These are phyloP conservation scores for Cryptosporidium xiaoi DNA, from an alignment of 169 alveolate species.

Conservation along the genomic window DNA sequence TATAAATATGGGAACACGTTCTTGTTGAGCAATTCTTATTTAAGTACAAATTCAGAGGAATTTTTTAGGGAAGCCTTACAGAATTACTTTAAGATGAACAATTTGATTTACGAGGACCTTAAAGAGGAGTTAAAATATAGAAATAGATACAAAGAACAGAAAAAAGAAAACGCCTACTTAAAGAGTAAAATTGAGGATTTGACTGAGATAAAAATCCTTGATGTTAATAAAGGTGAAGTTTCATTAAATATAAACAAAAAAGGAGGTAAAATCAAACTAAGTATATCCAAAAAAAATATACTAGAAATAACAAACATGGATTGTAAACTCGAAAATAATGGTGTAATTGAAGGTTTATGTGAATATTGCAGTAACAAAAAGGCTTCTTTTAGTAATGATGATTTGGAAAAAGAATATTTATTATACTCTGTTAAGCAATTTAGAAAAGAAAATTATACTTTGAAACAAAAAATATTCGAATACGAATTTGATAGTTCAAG, in stretches of 20 bases:
- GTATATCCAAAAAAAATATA: neutral
- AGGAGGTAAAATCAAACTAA: slow-evolving; percentile 6
- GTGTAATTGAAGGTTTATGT: neutral
- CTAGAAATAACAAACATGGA: neutral
- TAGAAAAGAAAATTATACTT: slow-evolving; percentile 50
- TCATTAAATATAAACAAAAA: too few species aligned
- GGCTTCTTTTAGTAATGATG: neutral
- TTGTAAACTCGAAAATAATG: neutral
- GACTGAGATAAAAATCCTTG: neutral
- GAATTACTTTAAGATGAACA: neutral
- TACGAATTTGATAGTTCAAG: slow-evolving; percentile 19
- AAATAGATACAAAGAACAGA: slow-evolving; percentile 21
- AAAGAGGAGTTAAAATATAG: slow-evolving; percentile 20
- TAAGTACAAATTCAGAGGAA: slow-evolving; percentile 10
- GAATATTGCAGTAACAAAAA: neutral
- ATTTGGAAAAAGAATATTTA: slow-evolving; percentile 25
- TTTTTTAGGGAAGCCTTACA: slow-evolving; percentile 10
- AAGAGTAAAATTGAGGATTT: neutral
- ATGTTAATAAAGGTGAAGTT: neutral
- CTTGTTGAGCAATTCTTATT: neutral
- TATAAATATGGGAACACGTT: neutral
- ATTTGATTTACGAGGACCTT: slow-evolving; percentile 5
- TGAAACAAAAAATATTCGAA: slow-evolving; percentile 59
- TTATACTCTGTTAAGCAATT: slow-evolving; percentile 24
- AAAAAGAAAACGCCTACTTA: slow-evolving; percentile 9